Percentiles rank a stretch among this genome's conserved stretches.
Evolutionary conservation across 2,329 filamentous ascomycete species (phyloP).

Genomic region (Aspergillus fischeri): DNA sequence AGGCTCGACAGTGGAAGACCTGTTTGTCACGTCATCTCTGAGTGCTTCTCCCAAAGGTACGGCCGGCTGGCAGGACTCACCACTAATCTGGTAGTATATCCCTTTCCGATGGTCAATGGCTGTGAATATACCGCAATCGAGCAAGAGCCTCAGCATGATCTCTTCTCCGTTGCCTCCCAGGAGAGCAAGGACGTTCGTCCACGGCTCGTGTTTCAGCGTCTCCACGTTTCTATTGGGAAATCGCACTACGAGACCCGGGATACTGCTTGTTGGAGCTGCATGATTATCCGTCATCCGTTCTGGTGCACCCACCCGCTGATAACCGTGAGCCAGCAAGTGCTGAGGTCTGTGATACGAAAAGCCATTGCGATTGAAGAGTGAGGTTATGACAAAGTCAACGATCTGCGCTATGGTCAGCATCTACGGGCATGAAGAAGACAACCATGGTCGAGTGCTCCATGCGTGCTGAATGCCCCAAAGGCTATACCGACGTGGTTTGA

Average conservation of each 20-base stretch:
- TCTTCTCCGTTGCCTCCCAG: constrained; percentile 71
- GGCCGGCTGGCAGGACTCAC: constrained; percentile 41
- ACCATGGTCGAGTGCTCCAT: not conserved
- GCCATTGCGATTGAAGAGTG: constrained; percentile 62
- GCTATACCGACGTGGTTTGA: not conserved
- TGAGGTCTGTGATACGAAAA: constrained; percentile 52
- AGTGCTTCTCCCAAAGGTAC: not conserved
- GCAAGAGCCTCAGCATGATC: constrained; percentile 71
- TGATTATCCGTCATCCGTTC: constrained; percentile 22
- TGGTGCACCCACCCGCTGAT: constrained; percentile 48
- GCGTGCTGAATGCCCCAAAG: too few relatives aligned
- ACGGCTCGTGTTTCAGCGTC: constrained; percentile 64
- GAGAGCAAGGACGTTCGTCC: constrained; percentile 70
- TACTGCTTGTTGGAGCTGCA: constrained; percentile 40
- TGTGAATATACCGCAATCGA: constrained; percentile 73
- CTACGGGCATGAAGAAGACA: not conserved
- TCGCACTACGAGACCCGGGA: constrained; percentile 63
- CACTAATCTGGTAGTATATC: constrained; percentile 76
- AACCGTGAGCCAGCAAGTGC: constrained; percentile 83
- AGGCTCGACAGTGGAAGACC: constrained; percentile 30
- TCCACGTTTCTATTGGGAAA: constrained; percentile 68
- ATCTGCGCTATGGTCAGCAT: constrained; percentile 48
- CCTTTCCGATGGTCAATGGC: constrained; percentile 55
- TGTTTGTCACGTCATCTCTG: constrained; percentile 9
- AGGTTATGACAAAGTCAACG: constrained; percentile 72